Conservation (phyloP, 805 yeast genomes). For the Millerozyma miso region DNA sequence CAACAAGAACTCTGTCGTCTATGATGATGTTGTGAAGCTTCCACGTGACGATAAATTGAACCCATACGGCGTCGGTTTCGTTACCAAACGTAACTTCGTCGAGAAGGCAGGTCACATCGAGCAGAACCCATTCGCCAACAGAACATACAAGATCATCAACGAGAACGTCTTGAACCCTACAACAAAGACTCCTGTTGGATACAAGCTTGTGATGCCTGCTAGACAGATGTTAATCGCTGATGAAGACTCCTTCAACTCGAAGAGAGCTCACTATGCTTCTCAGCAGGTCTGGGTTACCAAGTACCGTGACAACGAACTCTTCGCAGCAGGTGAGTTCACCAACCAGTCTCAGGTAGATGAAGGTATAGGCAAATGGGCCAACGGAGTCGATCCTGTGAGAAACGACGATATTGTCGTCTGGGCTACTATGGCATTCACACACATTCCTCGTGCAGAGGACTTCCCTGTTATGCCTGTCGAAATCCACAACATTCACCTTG, state of each 20-base stretch:
- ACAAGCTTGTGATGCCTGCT: conserved; percentile 70
- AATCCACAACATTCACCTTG: conserved; percentile 58
- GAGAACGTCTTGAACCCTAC: conserved; percentile 67
- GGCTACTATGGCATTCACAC: conserved; percentile 80
- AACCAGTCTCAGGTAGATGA: conserved; percentile 71
- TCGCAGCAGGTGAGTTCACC: conserved; percentile 83
- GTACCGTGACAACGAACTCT: conserved; percentile 66
- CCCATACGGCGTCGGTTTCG: conserved; percentile 68
- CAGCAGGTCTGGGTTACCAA: conserved; percentile 81
- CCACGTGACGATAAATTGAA: conserved; percentile 50
- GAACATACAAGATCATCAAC: conserved; percentile 71
- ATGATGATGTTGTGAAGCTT: conserved; percentile 64
- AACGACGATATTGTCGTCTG: conserved; percentile 73
- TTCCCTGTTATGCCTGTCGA: conserved; percentile 91
- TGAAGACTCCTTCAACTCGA: conserved; percentile 57
- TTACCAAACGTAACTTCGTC: conserved; percentile 56
- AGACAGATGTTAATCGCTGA: conserved; percentile 71
- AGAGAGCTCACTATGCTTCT: conserved; percentile 72
- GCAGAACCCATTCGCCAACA: conserved; percentile 70
- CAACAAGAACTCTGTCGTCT: conserved; percentile 67
- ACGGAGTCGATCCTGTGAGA: conserved; percentile 64
- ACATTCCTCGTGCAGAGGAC: conserved; percentile 78
- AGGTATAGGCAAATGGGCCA: conserved; percentile 69
- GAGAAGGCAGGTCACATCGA: conserved; percentile 71
- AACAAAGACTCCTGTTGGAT: conserved; percentile 70